Percentiles rank a stretch among this genome's conserved stretches.
Evolutionary conservation across 441 rosid species (phyloP).

Genomic region (Rhodomyrtus psidioides): DNA sequence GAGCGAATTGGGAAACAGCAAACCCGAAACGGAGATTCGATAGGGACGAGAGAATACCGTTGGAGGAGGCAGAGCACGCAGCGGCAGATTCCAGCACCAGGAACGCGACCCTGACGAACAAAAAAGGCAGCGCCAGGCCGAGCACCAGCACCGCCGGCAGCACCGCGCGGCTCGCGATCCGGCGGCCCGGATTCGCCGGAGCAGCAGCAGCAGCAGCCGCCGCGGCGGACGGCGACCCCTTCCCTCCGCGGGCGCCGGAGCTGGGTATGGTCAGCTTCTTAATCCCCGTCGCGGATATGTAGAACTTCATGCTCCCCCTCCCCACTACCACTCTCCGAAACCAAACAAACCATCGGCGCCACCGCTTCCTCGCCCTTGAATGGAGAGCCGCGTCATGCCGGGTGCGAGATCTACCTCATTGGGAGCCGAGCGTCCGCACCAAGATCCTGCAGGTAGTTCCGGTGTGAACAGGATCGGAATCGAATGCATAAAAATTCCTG

Average conservation of each 20-base stretch:
- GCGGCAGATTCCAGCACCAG: constrained; percentile 72
- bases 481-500: no score
- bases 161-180: constrained; percentile 42
- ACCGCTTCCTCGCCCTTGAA: neutral
- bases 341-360: neutral
- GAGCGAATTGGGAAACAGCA: neutral
- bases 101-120: constrained; percentile 65
- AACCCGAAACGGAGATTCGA: neutral
- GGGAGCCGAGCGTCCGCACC: no score
- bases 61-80: constrained; percentile 53
- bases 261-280: constrained; percentile 48
- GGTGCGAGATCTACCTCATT: neutral
- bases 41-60: neutral
- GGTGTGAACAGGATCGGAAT: no score
- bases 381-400: neutral
- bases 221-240: constrained; percentile 24
- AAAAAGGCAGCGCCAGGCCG: constrained; percentile 49
- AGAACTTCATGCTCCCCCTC: constrained; percentile 45
- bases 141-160: constrained; percentile 45
- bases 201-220: constrained; percentile 23
- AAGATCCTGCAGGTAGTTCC: neutral
- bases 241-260: constrained; percentile 28
- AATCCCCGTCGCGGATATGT: constrained; percentile 59
- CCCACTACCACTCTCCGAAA: neutral
- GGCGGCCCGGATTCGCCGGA: constrained; percentile 23